These are phyloP conservation scores for Solanum gandarillasii DNA, from an alignment of 257 asterid species.

Conservation along the genomic window DNA sequence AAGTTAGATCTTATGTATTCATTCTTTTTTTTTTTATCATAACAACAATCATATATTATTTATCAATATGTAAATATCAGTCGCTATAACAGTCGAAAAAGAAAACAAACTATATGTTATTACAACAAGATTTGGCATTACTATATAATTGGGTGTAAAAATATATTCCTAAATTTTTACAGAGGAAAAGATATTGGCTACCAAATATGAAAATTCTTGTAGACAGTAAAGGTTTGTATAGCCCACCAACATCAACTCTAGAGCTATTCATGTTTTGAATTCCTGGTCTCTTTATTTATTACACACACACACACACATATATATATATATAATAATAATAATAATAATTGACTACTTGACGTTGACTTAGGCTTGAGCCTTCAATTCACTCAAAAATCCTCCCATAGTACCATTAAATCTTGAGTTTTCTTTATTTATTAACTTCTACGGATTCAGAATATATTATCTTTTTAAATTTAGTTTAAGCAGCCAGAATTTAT, in stretches of 20 bases:
- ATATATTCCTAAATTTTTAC: background rate
- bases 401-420: background rate
- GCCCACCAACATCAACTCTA: background rate
- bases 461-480: background rate
- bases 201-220: background rate
- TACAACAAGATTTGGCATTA: background rate
- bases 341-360: background rate
- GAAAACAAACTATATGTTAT: background rate
- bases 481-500: background rate
- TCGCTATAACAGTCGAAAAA: background rate
- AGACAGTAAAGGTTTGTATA: background rate
- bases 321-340: no score
- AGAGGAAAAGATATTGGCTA: background rate
- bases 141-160: background rate
- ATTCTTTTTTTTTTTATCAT: no score
- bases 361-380: background rate
- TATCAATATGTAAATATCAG: background rate
- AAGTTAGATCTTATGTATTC: background rate
- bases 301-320: background rate
- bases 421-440: background rate
- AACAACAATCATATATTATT: background rate
- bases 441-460: background rate
- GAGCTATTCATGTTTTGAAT: background rate
- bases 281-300: background rate
- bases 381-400: background rate